Percentiles rank a stretch among this genome's conserved stretches.
phyloP scores from a whole-genome alignment of 2,329 filamentous ascomycete genomes.

The Harringtonia lauricola region DNA sequence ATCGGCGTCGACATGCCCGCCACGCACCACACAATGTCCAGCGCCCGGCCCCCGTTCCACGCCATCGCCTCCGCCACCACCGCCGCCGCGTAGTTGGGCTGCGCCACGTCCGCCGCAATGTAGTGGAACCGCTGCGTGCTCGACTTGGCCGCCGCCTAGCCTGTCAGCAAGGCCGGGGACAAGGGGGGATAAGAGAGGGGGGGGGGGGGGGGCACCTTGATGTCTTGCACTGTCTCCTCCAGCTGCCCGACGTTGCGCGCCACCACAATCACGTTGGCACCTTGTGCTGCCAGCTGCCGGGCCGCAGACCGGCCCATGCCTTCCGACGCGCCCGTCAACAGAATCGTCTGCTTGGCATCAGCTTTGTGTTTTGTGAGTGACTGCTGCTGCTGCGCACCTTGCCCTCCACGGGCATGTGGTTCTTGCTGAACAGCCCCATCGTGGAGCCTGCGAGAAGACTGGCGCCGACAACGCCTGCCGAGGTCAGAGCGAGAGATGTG shows the following conservation, averaged over 20 bases:
- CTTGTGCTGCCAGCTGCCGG: conserved; percentile 64
- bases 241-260: conserved; percentile 70
- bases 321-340: conserved; percentile 86
- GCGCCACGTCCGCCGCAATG: conserved; percentile 73
- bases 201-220: conserved; percentile 37
- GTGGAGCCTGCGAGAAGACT: conserved; percentile 22
- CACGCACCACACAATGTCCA: conserved; percentile 86
- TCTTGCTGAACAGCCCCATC: conserved; percentile 63
- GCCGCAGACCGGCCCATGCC: conserved; percentile 78
- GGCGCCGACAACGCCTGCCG: conserved; percentile 20
- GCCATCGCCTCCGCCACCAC: conserved; percentile 60
- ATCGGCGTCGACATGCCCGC: conserved; percentile 65
- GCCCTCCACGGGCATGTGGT: conserved; percentile 76
- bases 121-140: conserved; percentile 69
- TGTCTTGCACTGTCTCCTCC: conserved; percentile 52
- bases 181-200: background rate
- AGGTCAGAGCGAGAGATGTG: conserved; percentile 14
- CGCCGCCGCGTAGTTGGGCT: conserved; percentile 54
- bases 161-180: background rate
- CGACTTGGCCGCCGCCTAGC: conserved; percentile 52
- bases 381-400: conserved; percentile 44
- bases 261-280: conserved; percentile 78
- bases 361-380: background rate
- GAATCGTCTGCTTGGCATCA: conserved; percentile 53
- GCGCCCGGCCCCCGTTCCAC: conserved; percentile 66